phyloP scores from a whole-genome alignment of 345 rosid genomes.

The Salix viminalis region DNA sequence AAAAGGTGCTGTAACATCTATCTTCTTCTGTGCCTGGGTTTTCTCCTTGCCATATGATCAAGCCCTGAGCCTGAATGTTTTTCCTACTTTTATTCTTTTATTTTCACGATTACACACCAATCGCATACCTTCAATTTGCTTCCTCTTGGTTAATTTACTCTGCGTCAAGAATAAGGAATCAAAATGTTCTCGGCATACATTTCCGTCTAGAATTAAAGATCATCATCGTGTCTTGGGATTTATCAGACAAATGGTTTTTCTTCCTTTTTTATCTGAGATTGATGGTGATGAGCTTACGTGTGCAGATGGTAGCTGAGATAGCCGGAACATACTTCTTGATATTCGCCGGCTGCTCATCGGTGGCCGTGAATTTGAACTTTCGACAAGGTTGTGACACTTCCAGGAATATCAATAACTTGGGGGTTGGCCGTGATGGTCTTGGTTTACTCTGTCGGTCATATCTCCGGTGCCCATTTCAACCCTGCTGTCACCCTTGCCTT shows the following conservation, averaged over 20 bases:
- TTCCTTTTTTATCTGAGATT: background rate
- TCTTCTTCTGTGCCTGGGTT: background rate
- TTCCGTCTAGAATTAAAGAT: background rate
- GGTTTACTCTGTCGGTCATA: slow-evolving; percentile 81
- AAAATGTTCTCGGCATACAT: background rate
- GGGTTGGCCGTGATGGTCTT: slow-evolving; percentile 87
- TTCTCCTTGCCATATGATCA: background rate
- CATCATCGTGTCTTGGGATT: background rate
- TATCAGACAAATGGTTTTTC: background rate
- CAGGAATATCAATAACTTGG: slow-evolving; percentile 79
- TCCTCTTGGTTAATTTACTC: background rate
- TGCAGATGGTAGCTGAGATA: slow-evolving; percentile 70
- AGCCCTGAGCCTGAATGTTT: background rate
- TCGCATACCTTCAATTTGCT: background rate
- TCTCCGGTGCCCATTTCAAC: slow-evolving; percentile 96
- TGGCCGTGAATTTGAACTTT: slow-evolving; percentile 61
- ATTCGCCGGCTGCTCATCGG: slow-evolving; percentile 81
- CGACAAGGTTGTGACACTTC: slow-evolving; percentile 58
- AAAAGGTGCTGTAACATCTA: slow-evolving; percentile 47
- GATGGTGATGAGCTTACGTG: background rate
- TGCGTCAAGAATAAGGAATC: background rate
- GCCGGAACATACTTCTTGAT: slow-evolving; percentile 87
- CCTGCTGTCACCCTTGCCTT: slow-evolving; percentile 94
- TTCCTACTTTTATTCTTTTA: background rate
- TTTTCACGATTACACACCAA: too few relatives aligned